A percentile compares a stretch with the other conserved stretches of the same genome.
phyloP scores from a whole-genome alignment of 768 basidiomycete species.

The Rhizopogon sp. region DNA sequence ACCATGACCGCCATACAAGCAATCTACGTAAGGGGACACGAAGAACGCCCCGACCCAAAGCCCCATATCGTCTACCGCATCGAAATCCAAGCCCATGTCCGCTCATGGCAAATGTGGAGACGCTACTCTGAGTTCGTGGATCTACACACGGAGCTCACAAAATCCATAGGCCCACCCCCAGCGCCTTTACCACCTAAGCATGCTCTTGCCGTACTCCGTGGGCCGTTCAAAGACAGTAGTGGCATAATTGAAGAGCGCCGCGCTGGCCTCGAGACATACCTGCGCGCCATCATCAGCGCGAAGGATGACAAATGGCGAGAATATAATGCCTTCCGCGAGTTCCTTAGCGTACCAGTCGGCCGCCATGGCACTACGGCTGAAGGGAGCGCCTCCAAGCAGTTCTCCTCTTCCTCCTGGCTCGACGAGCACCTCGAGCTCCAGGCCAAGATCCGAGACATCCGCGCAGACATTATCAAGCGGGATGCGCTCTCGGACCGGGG shows the following conservation, averaged over 20 bases:
- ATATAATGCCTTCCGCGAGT: constrained; percentile 73
- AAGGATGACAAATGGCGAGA: constrained; percentile 85
- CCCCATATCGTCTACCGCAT: constrained; percentile 81
- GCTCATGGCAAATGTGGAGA: constrained; percentile 91
- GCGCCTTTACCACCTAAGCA: constrained; percentile 82
- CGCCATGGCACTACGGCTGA: constrained; percentile 33
- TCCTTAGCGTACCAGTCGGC: constrained; percentile 78
- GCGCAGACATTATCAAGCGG: constrained; percentile 82
- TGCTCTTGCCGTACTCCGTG: constrained; percentile 60
- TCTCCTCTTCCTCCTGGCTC: constrained; percentile 81
- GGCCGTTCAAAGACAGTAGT: constrained; percentile 42
- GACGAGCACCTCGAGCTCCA: constrained; percentile 84
- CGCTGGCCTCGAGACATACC: constrained; percentile 73
- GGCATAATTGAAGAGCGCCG: constrained; percentile 74
- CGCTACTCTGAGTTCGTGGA: constrained; percentile 95
- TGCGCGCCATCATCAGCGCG: constrained; percentile 78
- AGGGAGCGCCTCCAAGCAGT: constrained; percentile 36
- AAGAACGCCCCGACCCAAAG: constrained; percentile 66
- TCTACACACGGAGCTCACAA: constrained; percentile 75
- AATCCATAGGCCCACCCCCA: constrained; percentile 80
- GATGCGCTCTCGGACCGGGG: constrained; percentile 76
- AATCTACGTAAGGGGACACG: constrained; percentile 62
- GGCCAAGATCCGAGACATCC: constrained; percentile 70
- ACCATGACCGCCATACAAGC: constrained; percentile 74
- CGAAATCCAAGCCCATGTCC: constrained; percentile 81